A percentile compares a stretch with the other conserved stretches of the same genome.
These are phyloP conservation scores for Colletotrichum musae DNA, from an alignment of 2,329 filamentous ascomycete genomes.

Conservation along the genomic window DNA sequence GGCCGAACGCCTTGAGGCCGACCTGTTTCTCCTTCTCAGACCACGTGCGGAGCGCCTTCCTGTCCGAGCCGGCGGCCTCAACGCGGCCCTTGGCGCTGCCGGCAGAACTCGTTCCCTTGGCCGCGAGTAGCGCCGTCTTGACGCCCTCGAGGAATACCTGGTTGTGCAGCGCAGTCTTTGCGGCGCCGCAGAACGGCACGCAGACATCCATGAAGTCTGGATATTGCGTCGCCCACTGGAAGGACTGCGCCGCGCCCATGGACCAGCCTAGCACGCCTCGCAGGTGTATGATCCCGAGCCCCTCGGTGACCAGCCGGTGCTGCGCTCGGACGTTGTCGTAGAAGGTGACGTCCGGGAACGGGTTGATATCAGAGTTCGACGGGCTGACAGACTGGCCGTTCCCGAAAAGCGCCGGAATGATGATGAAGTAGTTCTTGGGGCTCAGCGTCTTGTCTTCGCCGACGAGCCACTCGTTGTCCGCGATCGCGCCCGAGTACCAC, in stretches of 20 bases:
- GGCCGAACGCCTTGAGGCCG: slow-evolving; percentile 77
- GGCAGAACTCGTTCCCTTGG: slow-evolving; percentile 63
- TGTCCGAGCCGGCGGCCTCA: slow-evolving; percentile 42
- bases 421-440: slow-evolving; percentile 66
- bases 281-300: slow-evolving; percentile 58
- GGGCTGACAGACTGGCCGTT: slow-evolving; percentile 69
- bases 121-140: slow-evolving; percentile 60
- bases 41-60: slow-evolving; percentile 45
- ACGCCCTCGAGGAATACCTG: slow-evolving; percentile 69
- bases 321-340: slow-evolving; percentile 68
- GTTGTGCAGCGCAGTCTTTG: slow-evolving; percentile 66
- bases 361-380: slow-evolving; percentile 58
- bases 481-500: slow-evolving; percentile 76
- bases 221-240: slow-evolving; percentile 65
- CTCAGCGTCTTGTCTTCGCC: slow-evolving; percentile 75
- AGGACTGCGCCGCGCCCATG: slow-evolving; percentile 69
- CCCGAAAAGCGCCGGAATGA: slow-evolving; percentile 66
- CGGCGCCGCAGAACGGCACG: slow-evolving; percentile 65
- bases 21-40: slow-evolving; percentile 58
- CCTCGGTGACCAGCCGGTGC: slow-evolving; percentile 56
- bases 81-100: slow-evolving; percentile 55
- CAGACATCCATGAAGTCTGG: slow-evolving; percentile 62
- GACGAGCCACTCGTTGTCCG: slow-evolving; percentile 82
- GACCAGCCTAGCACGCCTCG: slow-evolving; percentile 68
- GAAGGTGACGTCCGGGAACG: slow-evolving; percentile 62